Evolutionary conservation across 106 monocot genomes (phyloP).

Genomic region (Allium sativum): DNA sequence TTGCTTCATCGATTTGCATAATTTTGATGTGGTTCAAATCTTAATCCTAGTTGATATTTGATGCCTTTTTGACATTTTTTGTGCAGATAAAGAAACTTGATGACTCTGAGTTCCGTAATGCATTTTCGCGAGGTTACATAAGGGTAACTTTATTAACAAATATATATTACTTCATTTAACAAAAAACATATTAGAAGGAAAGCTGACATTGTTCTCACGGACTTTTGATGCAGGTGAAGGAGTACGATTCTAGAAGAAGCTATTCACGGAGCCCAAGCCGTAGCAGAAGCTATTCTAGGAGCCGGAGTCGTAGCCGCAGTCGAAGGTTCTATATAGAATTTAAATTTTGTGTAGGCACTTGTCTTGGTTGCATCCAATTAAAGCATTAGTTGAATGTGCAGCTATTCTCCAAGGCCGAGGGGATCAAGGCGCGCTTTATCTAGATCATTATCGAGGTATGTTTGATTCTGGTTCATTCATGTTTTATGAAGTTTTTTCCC

Average conservation of each 20-base stretch:
- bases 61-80: neutral
- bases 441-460: neutral
- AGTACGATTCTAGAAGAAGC: slow-evolving; percentile 17
- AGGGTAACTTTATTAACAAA: slow-evolving; percentile 28
- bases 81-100: slow-evolving; percentile 78
- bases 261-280: slow-evolving; percentile 12
- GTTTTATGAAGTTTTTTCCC: too few relatives aligned
- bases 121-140: slow-evolving; percentile 63
- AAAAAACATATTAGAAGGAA: neutral
- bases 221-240: slow-evolving; percentile 6
- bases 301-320: slow-evolving; percentile 8
- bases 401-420: slow-evolving; percentile 13
- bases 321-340: slow-evolving; percentile 6
- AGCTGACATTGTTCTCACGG: neutral
- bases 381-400: neutral
- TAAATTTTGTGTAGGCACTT: neutral
- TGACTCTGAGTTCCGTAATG: slow-evolving; percentile 84
- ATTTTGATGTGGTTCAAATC: neutral
- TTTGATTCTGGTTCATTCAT: too few relatives aligned
- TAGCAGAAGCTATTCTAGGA: slow-evolving; percentile 1
- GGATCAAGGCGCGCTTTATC: slow-evolving; percentile 6
- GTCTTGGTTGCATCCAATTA: neutral
- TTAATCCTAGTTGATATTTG: neutral
- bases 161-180: neutral
- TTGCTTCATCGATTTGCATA: slow-evolving; percentile 7